A percentile compares a stretch with the other conserved stretches of the same genome.
These are phyloP conservation scores for Kappamyces sp. DNA, from an alignment of 192 early-diverging fungal genomes.

Conservation along the genomic window DNA sequence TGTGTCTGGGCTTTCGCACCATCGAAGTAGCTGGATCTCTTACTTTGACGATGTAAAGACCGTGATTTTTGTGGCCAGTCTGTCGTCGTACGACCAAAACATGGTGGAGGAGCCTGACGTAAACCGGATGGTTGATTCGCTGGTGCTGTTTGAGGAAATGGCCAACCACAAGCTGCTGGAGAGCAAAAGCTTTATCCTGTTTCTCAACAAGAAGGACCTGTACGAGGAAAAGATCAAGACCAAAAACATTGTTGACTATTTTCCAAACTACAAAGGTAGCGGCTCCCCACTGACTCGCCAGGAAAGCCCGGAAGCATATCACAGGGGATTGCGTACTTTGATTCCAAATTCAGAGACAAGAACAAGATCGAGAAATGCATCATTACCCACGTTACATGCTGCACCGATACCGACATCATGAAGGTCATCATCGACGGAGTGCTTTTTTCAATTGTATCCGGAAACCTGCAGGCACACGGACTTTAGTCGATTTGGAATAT, in stretches of 20 bases:
- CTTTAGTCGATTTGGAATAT: too few species aligned
- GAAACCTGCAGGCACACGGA: not conserved
- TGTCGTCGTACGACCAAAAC: conserved; percentile 35
- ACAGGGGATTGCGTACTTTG: conserved; percentile 11
- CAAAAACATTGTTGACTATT: conserved; percentile 17
- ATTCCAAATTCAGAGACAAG: conserved; percentile 12
- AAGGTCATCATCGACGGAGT: not conserved
- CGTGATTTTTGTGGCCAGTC: conserved; percentile 34
- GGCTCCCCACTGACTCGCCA: not conserved
- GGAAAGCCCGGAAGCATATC: conserved; percentile 12
- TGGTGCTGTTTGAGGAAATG: conserved; percentile 17
- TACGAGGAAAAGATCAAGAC: conserved; percentile 22
- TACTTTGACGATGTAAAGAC: conserved; percentile 23
- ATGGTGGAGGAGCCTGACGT: conserved; percentile 36
- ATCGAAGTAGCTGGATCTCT: conserved; percentile 12
- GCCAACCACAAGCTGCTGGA: conserved; percentile 8
- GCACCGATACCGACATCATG: not conserved
- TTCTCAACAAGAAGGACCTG: conserved; percentile 26
- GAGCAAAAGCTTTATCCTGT: conserved; percentile 16
- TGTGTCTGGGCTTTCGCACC: conserved; percentile 10
- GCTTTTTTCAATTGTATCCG: not conserved
- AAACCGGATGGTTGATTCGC: conserved; percentile 25
- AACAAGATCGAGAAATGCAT: conserved; percentile 5
- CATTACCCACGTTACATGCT: conserved; percentile 11
- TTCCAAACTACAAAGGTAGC: conserved; percentile 22